Conservation (phyloP, 441 rosid species). For the Gossypium davidsonii region DNA sequence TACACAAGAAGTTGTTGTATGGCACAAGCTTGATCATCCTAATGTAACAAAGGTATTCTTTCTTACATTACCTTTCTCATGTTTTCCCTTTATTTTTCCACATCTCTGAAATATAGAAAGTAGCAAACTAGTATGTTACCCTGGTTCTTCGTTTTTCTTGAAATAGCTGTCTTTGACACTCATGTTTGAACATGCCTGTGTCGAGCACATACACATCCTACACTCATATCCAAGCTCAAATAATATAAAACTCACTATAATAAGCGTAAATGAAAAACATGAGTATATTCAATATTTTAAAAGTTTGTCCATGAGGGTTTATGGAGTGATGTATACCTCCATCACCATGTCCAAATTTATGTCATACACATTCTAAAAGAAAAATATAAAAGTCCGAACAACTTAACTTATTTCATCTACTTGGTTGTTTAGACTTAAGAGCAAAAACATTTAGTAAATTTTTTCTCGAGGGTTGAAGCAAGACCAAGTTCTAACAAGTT, state of each 20-base stretch:
- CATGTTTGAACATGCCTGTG: not conserved
- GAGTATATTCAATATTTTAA: not conserved
- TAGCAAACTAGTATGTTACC: not conserved
- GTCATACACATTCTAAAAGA: not conserved
- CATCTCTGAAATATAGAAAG: not conserved
- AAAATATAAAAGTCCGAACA: not conserved
- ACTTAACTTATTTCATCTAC: not conserved
- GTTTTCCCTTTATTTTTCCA: not conserved
- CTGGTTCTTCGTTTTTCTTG: not conserved
- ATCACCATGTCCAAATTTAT: not conserved
- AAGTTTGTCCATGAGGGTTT: not conserved
- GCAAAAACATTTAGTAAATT: not conserved
- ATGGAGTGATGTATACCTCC: not conserved
- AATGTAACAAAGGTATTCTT: constrained; percentile 56
- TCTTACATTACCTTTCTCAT: not conserved
- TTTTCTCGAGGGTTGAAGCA: not conserved
- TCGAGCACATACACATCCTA: not conserved
- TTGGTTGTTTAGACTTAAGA: not conserved
- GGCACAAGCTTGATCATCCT: constrained; percentile 80
- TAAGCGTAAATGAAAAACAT: not conserved
- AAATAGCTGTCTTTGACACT: not conserved
- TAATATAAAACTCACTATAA: not conserved
- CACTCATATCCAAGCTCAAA: not conserved
- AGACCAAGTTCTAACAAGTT: not conserved
- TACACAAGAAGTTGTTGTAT: constrained; percentile 68